Evolutionary conservation across 176 grass and related monocot genomes (phyloP).

Genomic region (Panicum miliaceum): DNA sequence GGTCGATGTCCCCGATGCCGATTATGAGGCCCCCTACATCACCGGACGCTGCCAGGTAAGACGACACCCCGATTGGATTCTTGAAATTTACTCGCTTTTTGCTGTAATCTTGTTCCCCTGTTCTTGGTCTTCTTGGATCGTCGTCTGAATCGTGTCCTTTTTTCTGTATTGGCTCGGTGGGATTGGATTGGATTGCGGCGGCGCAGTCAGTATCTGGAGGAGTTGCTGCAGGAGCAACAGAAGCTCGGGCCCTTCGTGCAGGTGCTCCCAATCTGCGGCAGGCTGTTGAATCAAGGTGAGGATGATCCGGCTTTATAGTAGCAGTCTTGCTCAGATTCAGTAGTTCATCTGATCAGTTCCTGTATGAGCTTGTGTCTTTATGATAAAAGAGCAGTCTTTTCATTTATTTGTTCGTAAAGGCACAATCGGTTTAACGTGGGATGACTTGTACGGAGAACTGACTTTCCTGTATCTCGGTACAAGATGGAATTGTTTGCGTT

Average conservation of each 20-base stretch:
- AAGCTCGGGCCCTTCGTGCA: slow-evolving; percentile 90
- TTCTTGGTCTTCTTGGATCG: slow-evolving; percentile 35
- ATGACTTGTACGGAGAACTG: slow-evolving; percentile 9
- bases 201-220: slow-evolving; percentile 76
- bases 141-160: slow-evolving; percentile 26
- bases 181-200: slow-evolving; percentile 31
- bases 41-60: slow-evolving; percentile 62
- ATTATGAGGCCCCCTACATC: slow-evolving; percentile 55
- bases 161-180: background rate
- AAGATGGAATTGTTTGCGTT: slow-evolving; percentile 3
- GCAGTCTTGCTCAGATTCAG: slow-evolving; percentile 31
- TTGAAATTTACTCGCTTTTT: slow-evolving; percentile 38
- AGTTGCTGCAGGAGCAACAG: slow-evolving; percentile 81
- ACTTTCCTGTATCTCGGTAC: background rate
- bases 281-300: slow-evolving; percentile 80
- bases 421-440: background rate
- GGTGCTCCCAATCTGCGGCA: slow-evolving; percentile 89
- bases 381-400: slow-evolving; percentile 27
- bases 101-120: slow-evolving; percentile 19
- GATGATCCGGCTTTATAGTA: slow-evolving; percentile 34
- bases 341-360: slow-evolving; percentile 3
- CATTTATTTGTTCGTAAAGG: slow-evolving; percentile 33
- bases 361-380: slow-evolving; percentile 20
- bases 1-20: slow-evolving; percentile 66
- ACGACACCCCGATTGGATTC: slow-evolving; percentile 25